Evolutionary conservation across 202 grass and related monocot species (phyloP), one percentile per base, ranked within the genome.

Genomic region (Brachypodium distachyon): DNA sequence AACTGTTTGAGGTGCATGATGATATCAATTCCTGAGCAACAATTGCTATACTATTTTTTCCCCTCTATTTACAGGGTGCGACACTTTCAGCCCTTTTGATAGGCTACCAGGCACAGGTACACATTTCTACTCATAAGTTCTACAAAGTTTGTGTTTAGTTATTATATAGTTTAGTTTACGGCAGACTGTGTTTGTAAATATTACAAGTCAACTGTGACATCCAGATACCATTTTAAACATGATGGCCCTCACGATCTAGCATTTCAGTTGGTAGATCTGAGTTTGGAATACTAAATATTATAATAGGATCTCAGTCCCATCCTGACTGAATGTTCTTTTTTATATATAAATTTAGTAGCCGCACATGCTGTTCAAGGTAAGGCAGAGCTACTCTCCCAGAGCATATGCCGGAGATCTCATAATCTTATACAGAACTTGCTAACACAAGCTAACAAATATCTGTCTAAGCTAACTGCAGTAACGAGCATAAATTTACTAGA

Each of bases 71-170:
- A 37, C 80, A 92, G 91, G 94, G 91, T 23, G 89, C 91, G 49
- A 88, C 82, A 44, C 62, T 97, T 66, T 82, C 94, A 38, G 87
- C 87, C 61, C 74, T 97, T 78, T 33, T 97, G 81, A 84, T 89
- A 52, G 84, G 94, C 34, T 94, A 97, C 68, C 91, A 94, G 75
- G 75, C 84, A 74, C 89, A 93, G 81, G 90, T 90, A 77, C 49
- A 31, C 18, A 49, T 8, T 61, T 61, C 0, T 67, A 67, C 67
- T 82, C 19, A 19, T 71, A 19, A 13, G 26, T 52, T 32, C 37
- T 37, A 6, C 9, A 13, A 60, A 28, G 33, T 67, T 75, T 74
- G 9, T n/a, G n/a, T n/a, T n/a, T n/a, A n/a, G n/a, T n/a, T n/a
- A n/a, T n/a, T n/a, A n/a, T n/a, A n/a, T n/a, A n/a, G n/a, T n/a